Percentiles rank a stretch among this genome's conserved stretches.
Conservation (phyloP, 129 eudicot species). For the Helianthus annuus region HanXRQr2.0-SUNRISE NC_035444.2:157420353-157420852, state of each 20-base stretch:
- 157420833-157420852: constrained; percentile 19
- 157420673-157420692: constrained; percentile 32
- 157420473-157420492: too few species aligned
- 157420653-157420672: constrained; percentile 70
- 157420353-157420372: too few species aligned
- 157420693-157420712: constrained; percentile 41
- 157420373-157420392: too few species aligned
- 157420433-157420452: too few species aligned
- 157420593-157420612: not conserved
- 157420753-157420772: not conserved
- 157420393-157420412: too few species aligned
- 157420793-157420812: constrained; percentile 20
- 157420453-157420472: too few species aligned
- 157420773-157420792: constrained; percentile 5
- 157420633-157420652: constrained; percentile 66
- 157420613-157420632: constrained; percentile 9
- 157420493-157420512: not conserved
- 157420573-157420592: too few species aligned
- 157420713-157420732: constrained; percentile 9
- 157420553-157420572: not conserved
- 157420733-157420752: not conserved
- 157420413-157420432: too few species aligned
- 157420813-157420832: constrained; percentile 19
- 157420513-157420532: not conserved
- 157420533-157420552: not conserved